Base-by-base conservation (phyloP, 257 asterid genomes). In the Primulina tabacum region DNA sequence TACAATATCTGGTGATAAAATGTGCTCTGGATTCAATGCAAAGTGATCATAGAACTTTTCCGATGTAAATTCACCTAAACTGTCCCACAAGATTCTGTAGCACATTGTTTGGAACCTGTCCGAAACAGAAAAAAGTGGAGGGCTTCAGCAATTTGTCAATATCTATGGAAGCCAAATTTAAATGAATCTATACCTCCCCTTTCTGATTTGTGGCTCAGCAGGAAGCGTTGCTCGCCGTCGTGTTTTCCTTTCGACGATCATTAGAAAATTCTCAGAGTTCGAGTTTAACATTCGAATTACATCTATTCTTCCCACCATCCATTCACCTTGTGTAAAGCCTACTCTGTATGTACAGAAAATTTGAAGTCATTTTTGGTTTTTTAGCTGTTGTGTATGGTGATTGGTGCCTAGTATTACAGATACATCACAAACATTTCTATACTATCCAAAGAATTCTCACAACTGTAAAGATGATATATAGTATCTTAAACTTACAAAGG, bases 61-160 rank as follows among this genome's bases (percentile, higher is more conserved):
- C 2, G 72, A 34, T 14, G 96, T 90, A 66, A 92, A 92, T 38
- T 75, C 84, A 61, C 71, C 87, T 72, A 90, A 81, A 69, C 78
- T 80, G 82, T 92, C 98, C 98, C 97, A 90, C 71, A 90, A 78
- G 67, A 78, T 78, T 83, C 88, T 92, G 83, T 92, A 92, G 90
- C 93, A 85, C 98, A 92, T 92, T 35, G 88, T 62, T 72, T 92
- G 98, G 70, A 90, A 87, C 95, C 98, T 92, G 92, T 82, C 73
- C 71, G 65, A 74, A 38, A 29, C 70, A 57, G 60, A 14, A 61
- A 40, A 9, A 60, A 69, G 34, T 5, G 11, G 14, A 34, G n/a
- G 5, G 7, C 17, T 12, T 12, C n/a, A 43, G 6, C 17, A 12
- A 43, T 43, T 11, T 43, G 53, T 0, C n/a, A 10, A 40, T 40